Percentiles rank a stretch among this genome's conserved stretches.
Evolutionary conservation across 495 filamentous ascomycete genomes (phyloP).

Genomic region (Darksidea phi): DNA sequence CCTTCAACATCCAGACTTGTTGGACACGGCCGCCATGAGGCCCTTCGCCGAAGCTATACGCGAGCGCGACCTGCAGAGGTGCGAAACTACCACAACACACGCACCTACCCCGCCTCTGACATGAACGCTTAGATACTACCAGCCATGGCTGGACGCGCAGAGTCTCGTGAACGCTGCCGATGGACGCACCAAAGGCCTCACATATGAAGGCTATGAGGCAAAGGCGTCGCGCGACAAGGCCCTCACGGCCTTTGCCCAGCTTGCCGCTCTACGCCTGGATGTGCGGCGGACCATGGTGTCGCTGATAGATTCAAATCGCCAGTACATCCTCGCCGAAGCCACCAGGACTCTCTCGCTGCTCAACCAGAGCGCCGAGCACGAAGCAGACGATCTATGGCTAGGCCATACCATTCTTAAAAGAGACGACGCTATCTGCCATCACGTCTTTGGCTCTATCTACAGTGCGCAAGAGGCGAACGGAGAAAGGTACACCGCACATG

Average conservation of each 20-base stretch:
- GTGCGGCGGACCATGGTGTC: slow-evolving; percentile 37
- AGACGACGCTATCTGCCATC: slow-evolving; percentile 50
- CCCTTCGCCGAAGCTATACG: not conserved
- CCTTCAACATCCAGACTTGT: no score
- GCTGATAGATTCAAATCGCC: slow-evolving; percentile 44
- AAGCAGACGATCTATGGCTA: slow-evolving; percentile 46
- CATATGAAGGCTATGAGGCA: not conserved
- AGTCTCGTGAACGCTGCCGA: not conserved
- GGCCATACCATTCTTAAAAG: slow-evolving; percentile 45
- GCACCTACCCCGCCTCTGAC: not conserved
- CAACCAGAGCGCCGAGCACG: slow-evolving; percentile 42
- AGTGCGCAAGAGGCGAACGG: not conserved
- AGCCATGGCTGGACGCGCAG: not conserved
- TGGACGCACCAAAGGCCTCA: not conserved
- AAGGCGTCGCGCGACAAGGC: slow-evolving; percentile 20
- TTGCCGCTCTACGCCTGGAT: slow-evolving; percentile 31
- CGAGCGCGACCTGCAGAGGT: slow-evolving; percentile 1
- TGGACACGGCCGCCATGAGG: not conserved
- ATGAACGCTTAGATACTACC: not conserved
- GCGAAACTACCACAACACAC: not conserved
- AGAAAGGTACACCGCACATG: slow-evolving; percentile 20
- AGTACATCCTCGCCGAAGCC: slow-evolving; percentile 59
- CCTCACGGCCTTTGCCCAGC: slow-evolving; percentile 32
- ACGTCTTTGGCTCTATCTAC: not conserved
- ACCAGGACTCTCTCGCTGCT: slow-evolving; percentile 47